phyloP scores from a whole-genome alignment of 371 early-diverging fungal genomes.

The Mortierella polycephala region DNA sequence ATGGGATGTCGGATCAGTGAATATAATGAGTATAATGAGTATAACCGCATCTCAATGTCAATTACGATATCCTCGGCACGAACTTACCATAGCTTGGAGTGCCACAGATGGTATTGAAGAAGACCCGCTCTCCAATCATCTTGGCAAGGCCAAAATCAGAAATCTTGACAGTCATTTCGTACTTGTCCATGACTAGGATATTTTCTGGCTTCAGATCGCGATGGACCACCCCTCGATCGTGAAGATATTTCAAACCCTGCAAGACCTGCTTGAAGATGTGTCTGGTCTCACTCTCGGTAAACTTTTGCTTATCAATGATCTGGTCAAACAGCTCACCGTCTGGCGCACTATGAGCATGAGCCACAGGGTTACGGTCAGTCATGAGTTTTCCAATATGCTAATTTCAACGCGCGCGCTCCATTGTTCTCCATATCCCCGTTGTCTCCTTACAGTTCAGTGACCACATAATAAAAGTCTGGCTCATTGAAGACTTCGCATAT shows the following conservation, averaged over 20 bases:
- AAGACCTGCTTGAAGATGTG: conserved; percentile 85
- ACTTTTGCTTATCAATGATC: conserved; percentile 76
- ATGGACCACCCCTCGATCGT: conserved; percentile 78
- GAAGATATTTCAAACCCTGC: conserved; percentile 78
- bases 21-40: too few species aligned
- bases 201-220: conserved; percentile 91
- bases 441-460: conserved; percentile 71
- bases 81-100: conserved; percentile 94
- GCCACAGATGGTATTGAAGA: conserved; percentile 89
- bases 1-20: background rate
- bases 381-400: background rate
- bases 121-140: conserved; percentile 70
- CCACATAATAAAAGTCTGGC: conserved; percentile 68
- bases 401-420: background rate
- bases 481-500: conserved; percentile 73
- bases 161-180: conserved; percentile 80
- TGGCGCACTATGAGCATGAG: conserved; percentile 55
- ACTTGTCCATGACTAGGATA: conserved; percentile 76
- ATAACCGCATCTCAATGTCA: background rate
- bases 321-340: conserved; percentile 96
- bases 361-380: background rate
- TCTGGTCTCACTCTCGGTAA: conserved; percentile 84
- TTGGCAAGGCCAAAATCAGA: conserved; percentile 97
- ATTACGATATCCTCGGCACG: conserved; percentile 24
- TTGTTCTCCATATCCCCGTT: background rate